Conservation (phyloP, 805 yeast genomes). For the Zygosaccharomyces pseudorouxii region DNA sequence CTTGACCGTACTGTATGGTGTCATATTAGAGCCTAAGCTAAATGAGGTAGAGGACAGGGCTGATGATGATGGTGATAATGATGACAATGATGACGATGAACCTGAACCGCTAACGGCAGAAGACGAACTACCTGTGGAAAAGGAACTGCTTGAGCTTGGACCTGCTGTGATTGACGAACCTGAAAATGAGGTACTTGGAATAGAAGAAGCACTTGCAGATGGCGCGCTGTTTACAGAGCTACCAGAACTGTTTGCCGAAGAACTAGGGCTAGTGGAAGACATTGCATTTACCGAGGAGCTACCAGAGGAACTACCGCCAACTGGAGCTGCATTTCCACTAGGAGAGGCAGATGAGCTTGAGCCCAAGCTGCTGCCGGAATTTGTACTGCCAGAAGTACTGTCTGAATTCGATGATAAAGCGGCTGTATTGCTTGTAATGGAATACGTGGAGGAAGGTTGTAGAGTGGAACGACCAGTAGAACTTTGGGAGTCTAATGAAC, state of each 20-base stretch:
- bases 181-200: slow-evolving; percentile 9
- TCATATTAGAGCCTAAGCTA: slow-evolving; percentile 8
- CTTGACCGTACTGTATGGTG: slow-evolving; percentile 12
- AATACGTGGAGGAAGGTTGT: slow-evolving; percentile 11
- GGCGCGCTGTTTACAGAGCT: slow-evolving; percentile 4
- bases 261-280: not conserved
- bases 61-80: no score
- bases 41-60: slow-evolving; percentile 11
- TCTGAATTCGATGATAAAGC: not conserved
- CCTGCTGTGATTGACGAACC: slow-evolving; percentile 6
- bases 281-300: no score
- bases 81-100: slow-evolving; percentile 16
- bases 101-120: slow-evolving; percentile 9
- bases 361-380: not conserved
- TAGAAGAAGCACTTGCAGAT: slow-evolving; percentile 2
- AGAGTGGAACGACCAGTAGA: slow-evolving; percentile 6
- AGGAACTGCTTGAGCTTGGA: slow-evolving; percentile 3
- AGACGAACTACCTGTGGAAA: slow-evolving; percentile 2
- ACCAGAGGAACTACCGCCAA: no score
- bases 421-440: slow-evolving; percentile 5
- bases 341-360: not conserved
- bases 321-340: not conserved
- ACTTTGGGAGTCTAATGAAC: slow-evolving; percentile 3
- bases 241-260: slow-evolving; percentile 1
- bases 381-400: slow-evolving; percentile 4